These are phyloP conservation scores for Amniculicola lignicola DNA, from an alignment of 495 filamentous ascomycete genomes.

Conservation along the genomic window DNA sequence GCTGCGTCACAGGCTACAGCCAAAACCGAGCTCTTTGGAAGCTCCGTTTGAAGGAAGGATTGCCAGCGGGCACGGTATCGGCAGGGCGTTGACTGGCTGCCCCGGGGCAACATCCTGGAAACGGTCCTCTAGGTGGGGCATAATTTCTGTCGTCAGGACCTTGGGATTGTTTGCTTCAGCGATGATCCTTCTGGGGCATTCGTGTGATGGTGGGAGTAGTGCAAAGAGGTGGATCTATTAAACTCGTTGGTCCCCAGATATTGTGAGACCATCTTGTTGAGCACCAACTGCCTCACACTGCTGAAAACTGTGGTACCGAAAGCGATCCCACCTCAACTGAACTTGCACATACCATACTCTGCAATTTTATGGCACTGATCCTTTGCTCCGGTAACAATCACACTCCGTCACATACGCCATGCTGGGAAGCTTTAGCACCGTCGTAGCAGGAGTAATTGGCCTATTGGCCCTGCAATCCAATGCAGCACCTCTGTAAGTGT, in stretches of 20 bases:
- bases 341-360: background rate
- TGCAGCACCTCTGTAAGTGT: conserved; percentile 27
- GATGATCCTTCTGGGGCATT: conserved; percentile 12
- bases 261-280: background rate
- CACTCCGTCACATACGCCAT: too few species aligned
- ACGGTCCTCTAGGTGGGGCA: conserved; percentile 4
- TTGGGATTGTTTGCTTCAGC: conserved; percentile 10
- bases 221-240: conserved; percentile 4
- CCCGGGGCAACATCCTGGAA: conserved; percentile 9
- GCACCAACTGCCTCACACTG: background rate
- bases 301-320: background rate
- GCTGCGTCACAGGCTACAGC: conserved; percentile 20
- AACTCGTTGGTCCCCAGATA: conserved; percentile 7
- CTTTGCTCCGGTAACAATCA: too few species aligned
- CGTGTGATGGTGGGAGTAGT: conserved; percentile 6
- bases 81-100: conserved; percentile 4
- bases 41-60: conserved; percentile 13
- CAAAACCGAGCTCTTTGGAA: background rate
- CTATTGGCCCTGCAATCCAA: conserved; percentile 16
- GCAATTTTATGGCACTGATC: too few species aligned
- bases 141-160: background rate
- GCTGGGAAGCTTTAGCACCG: conserved; percentile 9
- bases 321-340: background rate
- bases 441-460: conserved; percentile 14
- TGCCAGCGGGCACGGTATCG: conserved; percentile 1